These are phyloP conservation scores for Zizania latifolia DNA, from an alignment of 176 grass and related monocot genomes.

Conservation along the genomic window DNA sequence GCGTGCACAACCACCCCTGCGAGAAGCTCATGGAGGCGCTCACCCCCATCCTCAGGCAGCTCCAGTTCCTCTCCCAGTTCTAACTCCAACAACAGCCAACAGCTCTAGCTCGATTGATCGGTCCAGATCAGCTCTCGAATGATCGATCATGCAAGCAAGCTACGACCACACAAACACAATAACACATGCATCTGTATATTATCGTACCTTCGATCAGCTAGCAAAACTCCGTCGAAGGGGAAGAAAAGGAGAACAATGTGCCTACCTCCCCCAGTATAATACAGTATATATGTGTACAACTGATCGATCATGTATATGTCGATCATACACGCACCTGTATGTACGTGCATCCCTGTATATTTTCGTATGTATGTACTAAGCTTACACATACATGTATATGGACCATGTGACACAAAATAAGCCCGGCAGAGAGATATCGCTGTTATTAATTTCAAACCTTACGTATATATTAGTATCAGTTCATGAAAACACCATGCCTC, in stretches of 20 bases:
- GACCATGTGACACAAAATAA: background rate
- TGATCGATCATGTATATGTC: background rate
- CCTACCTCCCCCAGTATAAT: constrained; percentile 10
- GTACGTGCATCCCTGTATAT: background rate
- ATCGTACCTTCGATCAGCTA: background rate
- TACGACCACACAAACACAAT: background rate
- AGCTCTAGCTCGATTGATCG: background rate
- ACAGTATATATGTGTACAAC: background rate
- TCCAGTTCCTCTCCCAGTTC: constrained; percentile 73
- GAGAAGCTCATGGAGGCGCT: constrained; percentile 90
- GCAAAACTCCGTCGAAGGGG: background rate
- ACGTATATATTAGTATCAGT: background rate
- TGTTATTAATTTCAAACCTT: background rate
- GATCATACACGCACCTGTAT: background rate
- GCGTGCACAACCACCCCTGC: constrained; percentile 85
- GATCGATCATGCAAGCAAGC: background rate
- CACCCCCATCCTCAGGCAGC: constrained; percentile 67
- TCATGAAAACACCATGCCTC: background rate
- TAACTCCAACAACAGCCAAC: no score
- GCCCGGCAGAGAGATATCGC: background rate
- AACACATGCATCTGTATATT: background rate
- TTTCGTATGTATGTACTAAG: background rate
- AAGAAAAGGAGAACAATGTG: constrained; percentile 31
- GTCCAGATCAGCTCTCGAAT: background rate
- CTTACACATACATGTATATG: background rate